Percentiles rank a stretch among this genome's conserved stretches.
Evolutionary conservation across 2,329 filamentous ascomycete species (phyloP).

Genomic region (Aotearoamyces nothofagi): DNA sequence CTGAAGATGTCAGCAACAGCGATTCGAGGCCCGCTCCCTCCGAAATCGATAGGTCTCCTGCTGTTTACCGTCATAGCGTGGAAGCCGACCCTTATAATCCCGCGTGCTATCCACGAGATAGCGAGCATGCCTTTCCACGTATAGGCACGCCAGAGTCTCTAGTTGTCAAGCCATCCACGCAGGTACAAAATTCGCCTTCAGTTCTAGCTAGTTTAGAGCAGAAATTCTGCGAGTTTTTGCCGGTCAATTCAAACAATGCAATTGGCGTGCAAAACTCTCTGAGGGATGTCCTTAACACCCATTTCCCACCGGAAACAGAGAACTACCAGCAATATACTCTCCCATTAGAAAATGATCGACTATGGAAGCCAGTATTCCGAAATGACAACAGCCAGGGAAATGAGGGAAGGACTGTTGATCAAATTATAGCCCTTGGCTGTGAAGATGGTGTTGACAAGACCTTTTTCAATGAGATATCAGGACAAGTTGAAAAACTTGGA

Average conservation of each 20-base stretch:
- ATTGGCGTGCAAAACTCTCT: slow-evolving; percentile 41
- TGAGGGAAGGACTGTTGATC: slow-evolving; percentile 30
- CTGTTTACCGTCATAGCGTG: too few relatives aligned
- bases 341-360: slow-evolving; percentile 28
- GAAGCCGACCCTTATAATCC: too few relatives aligned
- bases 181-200: too few relatives aligned
- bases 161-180: too few relatives aligned
- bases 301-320: slow-evolving; percentile 32
- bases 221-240: slow-evolving; percentile 30
- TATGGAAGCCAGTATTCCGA: slow-evolving; percentile 19
- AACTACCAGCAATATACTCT: slow-evolving; percentile 33
- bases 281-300: slow-evolving; percentile 32
- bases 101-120: too few relatives aligned
- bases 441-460: slow-evolving; percentile 36
- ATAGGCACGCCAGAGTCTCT: too few relatives aligned
- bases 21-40: too few relatives aligned
- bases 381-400: slow-evolving; percentile 10
- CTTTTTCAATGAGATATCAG: slow-evolving; percentile 31
- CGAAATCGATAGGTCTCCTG: too few relatives aligned
- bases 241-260: slow-evolving; percentile 27
- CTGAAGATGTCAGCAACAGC: too few relatives aligned
- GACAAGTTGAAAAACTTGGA: slow-evolving; percentile 39
- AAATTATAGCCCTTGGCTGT: slow-evolving; percentile 44
- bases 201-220: slow-evolving; percentile 11
- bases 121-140: too few relatives aligned